Conservation (phyloP, 1,284 basidiomycete species). For the Phellopilus nigrolimitatus region DNA sequence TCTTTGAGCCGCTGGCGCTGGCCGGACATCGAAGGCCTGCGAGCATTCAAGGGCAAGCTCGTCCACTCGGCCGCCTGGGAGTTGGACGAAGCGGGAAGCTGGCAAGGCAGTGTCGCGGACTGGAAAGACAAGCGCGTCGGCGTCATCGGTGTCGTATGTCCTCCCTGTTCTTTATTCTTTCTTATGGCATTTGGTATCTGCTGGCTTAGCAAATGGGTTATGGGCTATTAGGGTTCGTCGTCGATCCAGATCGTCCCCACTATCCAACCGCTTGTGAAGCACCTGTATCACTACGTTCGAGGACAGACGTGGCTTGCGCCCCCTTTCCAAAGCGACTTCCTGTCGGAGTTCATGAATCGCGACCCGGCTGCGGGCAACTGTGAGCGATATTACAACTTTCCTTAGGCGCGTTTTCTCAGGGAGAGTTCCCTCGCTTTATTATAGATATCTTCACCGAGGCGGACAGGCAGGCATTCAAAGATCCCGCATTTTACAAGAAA, state of each 20-base stretch:
- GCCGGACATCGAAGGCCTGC: slow-evolving; percentile 53
- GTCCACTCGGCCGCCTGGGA: slow-evolving; percentile 58
- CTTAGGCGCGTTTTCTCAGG: too few relatives aligned
- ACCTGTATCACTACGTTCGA: slow-evolving; percentile 52
- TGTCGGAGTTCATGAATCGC: slow-evolving; percentile 36
- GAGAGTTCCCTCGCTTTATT: too few relatives aligned
- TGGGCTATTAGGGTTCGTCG: too few relatives aligned
- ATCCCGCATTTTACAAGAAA: slow-evolving; percentile 43
- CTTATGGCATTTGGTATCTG: too few relatives aligned
- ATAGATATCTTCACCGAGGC: too few relatives aligned
- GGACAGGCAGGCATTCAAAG: too few relatives aligned
- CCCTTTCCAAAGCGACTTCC: slow-evolving; percentile 39
- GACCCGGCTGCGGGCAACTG: too few relatives aligned
- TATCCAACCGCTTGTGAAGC: too few relatives aligned
- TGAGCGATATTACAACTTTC: slow-evolving; percentile 21
- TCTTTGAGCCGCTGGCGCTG: slow-evolving; percentile 49
- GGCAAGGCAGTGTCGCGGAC: slow-evolving; percentile 43
- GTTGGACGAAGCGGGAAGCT: slow-evolving; percentile 35
- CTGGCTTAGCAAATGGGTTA: slow-evolving; percentile 49
- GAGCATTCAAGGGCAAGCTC: slow-evolving; percentile 45
- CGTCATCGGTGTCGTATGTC: slow-evolving; percentile 54
- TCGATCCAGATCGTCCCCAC: too few relatives aligned
- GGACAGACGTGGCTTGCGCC: slow-evolving; percentile 58
- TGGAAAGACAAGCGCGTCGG: slow-evolving; percentile 55
- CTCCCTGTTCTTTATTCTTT: not conserved